phyloP scores from a whole-genome alignment of 1,284 basidiomycete species.

The Ganoderma meredithae region DNA sequence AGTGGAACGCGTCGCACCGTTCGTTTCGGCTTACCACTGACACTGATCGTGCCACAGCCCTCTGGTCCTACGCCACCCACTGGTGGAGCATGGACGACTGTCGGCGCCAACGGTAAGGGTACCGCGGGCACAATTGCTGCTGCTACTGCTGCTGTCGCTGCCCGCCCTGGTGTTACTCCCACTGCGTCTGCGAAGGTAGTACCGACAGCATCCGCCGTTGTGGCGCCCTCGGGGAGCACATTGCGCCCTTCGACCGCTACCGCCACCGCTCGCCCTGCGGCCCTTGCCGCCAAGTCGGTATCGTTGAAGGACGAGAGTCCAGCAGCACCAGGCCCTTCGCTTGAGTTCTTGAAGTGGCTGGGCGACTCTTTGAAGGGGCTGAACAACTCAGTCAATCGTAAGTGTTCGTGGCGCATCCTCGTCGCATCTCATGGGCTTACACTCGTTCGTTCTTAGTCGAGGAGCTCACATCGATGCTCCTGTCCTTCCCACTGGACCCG shows the following conservation, averaged over 20 bases:
- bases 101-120: constrained; percentile 81
- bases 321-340: constrained; percentile 68
- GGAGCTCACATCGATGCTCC: constrained; percentile 91
- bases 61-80: constrained; percentile 39
- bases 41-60: constrained; percentile 19
- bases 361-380: constrained; percentile 89
- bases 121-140: constrained; percentile 38
- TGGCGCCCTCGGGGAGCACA: constrained; percentile 37
- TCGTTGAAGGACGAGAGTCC: constrained; percentile 63
- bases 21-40: constrained; percentile 9
- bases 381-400: constrained; percentile 82
- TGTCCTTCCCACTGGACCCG: constrained; percentile 91
- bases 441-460: constrained; percentile 65
- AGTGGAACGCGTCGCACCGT: not conserved
- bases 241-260: constrained; percentile 46
- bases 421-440: constrained; percentile 18
- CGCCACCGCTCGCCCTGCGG: constrained; percentile 33
- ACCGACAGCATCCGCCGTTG: constrained; percentile 35
- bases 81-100: constrained; percentile 84
- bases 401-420: constrained; percentile 37
- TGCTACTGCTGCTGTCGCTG: constrained; percentile 27
- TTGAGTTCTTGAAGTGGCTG: constrained; percentile 94
- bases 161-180: constrained; percentile 39
- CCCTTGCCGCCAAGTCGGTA: constrained; percentile 50
- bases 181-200: constrained; percentile 38